Evolutionary conservation across 768 basidiomycete genomes (phyloP).

Genomic region (Naganishia vishniacii): DNA sequence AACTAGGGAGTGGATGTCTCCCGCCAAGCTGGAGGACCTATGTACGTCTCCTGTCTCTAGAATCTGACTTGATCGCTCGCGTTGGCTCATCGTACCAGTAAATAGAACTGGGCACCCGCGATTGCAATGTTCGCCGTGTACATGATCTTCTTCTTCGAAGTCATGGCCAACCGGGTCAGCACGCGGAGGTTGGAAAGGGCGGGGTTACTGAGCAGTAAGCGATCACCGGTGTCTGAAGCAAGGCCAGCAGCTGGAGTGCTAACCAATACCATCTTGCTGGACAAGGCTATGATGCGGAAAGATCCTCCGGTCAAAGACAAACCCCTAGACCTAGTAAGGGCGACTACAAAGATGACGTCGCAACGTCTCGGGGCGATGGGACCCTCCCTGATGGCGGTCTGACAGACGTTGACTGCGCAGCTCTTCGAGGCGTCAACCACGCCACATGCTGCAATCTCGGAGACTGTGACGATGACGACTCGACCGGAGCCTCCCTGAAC

Average conservation of each 20-base stretch:
- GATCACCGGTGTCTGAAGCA: neutral
- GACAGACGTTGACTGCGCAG: neutral
- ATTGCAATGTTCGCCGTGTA: conserved; percentile 40
- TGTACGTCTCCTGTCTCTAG: too few relatives aligned
- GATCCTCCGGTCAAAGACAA: too few relatives aligned
- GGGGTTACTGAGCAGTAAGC: conserved; percentile 6
- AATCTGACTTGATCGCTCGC: too few relatives aligned
- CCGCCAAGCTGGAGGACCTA: conserved; percentile 39
- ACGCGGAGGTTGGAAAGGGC: conserved; percentile 31
- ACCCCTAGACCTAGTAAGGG: too few relatives aligned
- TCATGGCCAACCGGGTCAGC: conserved; percentile 36
- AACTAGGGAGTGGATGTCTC: conserved; percentile 38
- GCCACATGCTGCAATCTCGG: too few relatives aligned
- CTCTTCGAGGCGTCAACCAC: neutral
- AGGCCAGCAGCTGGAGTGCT: neutral
- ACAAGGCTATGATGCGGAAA: too few relatives aligned
- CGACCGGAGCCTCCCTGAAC: too few relatives aligned
- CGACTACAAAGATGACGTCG: too few relatives aligned
- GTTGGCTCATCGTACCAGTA: neutral
- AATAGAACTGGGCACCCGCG: conserved; percentile 27
- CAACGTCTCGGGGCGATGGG: too few relatives aligned
- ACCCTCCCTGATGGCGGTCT: too few relatives aligned
- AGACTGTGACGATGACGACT: too few relatives aligned
- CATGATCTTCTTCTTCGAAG: conserved; percentile 33
- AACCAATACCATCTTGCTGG: too few relatives aligned